Base-by-base conservation (phyloP, 75 land plant species). In the Sequoiadendron giganteum region DNA sequence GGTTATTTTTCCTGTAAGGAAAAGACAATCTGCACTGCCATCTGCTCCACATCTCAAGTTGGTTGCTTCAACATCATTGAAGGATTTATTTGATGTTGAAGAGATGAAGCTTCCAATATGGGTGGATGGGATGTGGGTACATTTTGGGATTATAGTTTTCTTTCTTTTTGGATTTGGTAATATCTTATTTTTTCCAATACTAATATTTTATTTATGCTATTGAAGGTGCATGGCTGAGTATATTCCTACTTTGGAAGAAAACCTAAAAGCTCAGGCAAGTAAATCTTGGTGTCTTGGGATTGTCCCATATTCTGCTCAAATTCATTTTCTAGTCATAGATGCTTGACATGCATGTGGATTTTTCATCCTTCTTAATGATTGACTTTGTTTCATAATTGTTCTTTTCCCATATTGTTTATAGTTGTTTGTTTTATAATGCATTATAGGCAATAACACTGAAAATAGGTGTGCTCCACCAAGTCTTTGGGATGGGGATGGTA, bases 201-300 rank as follows among this genome's bases (percentile, higher is more conserved):
- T 36, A 55, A 85, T 85, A 30, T 85, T 34, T 5, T 85, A 11
- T 85, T 75, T 65, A 30, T 85, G 86, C 78, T 82, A 54, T 19
- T 77, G 47, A 47, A 97, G 99, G 99, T 98, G 98, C 92, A 91
- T 97, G 89, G 94, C 93, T 40, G 99, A 96, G 91, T 98, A 98
- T 86, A 92, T 95, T 90, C 97, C 96, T 40, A 77, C 87, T 83
- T 87, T 98, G 86, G 96, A 95, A 91, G 94, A 90, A 18, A 92
- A 86, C 54, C 90, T 97, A 38, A 88, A 92, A 86, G 61, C 78
- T 49, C 99, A 95, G 97, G 99, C 97, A 36, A 87, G 93, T 81
- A 87, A 47, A 70, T 68, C 61, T 25, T 84, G 9, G 16, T 84
- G 28, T 85, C 80, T 76, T 88, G 13, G 58, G n/a, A 28, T 21